phyloP scores from a whole-genome alignment of 768 basidiomycete species.

The Leccinum sublutescens region DNA sequence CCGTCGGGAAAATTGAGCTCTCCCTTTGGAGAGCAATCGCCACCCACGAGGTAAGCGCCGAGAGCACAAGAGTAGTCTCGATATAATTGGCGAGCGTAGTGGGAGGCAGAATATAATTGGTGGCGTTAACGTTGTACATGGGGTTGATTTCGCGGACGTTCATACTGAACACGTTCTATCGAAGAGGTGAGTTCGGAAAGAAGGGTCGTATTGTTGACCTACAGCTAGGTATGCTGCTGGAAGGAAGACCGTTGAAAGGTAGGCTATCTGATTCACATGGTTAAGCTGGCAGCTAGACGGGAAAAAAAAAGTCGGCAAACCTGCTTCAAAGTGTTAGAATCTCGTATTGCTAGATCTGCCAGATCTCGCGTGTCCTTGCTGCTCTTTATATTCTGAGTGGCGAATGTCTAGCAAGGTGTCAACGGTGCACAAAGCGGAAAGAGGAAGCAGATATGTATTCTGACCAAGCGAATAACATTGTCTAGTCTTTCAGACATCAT shows the following conservation, averaged over 20 bases:
- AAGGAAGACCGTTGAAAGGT: constrained; percentile 57
- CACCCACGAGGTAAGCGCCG: constrained; percentile 51
- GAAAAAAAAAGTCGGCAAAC: constrained; percentile 4
- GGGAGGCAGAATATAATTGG: not conserved
- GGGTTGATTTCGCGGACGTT: constrained; percentile 29
- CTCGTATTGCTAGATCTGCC: not conserved
- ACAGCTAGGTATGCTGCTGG: constrained; percentile 46
- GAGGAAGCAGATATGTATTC: constrained; percentile 1
- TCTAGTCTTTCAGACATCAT: constrained; percentile 23
- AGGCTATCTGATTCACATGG: constrained; percentile 40
- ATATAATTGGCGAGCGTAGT: constrained; percentile 38
- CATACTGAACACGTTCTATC: constrained; percentile 33
- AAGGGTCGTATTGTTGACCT: constrained; percentile 1
- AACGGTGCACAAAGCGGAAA: not conserved
- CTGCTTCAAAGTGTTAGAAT: constrained; percentile 21
- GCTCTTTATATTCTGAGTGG: constrained; percentile 51
- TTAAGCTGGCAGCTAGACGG: constrained; percentile 1
- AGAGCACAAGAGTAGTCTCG: constrained; percentile 42
- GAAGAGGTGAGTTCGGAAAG: constrained; percentile 10
- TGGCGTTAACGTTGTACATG: not conserved
- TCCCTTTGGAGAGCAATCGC: constrained; percentile 48
- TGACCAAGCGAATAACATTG: constrained; percentile 27
- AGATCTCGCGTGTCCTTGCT: constrained; percentile 25
- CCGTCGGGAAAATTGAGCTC: constrained; percentile 8
- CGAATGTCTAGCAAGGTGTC: constrained; percentile 44